Conservation (phyloP, 768 basidiomycete species). For the Suillus ampliporus region DNA sequence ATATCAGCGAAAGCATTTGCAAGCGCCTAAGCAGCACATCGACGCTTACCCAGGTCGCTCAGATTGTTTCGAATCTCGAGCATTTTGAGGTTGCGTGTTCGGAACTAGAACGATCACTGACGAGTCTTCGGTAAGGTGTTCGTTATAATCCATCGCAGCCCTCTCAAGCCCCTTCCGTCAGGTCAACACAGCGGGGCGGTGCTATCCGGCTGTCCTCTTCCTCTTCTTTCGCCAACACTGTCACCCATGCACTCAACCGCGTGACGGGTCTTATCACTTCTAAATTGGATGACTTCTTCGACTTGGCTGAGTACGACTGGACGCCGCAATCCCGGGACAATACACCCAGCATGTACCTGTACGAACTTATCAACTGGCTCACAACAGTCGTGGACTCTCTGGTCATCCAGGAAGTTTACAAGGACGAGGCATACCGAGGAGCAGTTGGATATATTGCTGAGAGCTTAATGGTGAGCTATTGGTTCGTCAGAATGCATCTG, state of each 20-base stretch:
- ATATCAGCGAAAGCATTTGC: constrained; percentile 78
- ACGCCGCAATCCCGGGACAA: constrained; percentile 71
- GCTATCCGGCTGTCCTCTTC: constrained; percentile 71
- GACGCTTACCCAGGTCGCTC: constrained; percentile 89
- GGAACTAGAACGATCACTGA: constrained; percentile 85
- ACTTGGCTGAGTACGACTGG: constrained; percentile 95
- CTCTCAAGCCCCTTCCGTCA: constrained; percentile 34
- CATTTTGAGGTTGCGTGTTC: constrained; percentile 86
- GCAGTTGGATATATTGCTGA: constrained; percentile 89
- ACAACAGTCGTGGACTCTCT: constrained; percentile 94
- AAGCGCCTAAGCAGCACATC: constrained; percentile 75
- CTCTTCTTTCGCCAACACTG: constrained; percentile 69
- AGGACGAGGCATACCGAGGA: constrained; percentile 87
- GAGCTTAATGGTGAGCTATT: constrained; percentile 77
- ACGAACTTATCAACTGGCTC: constrained; percentile 95
- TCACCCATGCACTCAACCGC: constrained; percentile 71
- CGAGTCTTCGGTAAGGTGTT: constrained; percentile 69
- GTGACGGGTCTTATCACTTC: constrained; percentile 85
- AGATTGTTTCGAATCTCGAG: constrained; percentile 91
- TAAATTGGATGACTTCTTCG: constrained; percentile 96
- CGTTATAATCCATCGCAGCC: background rate
- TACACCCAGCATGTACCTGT: constrained; percentile 91
- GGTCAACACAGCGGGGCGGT: constrained; percentile 85
- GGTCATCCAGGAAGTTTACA: constrained; percentile 81
- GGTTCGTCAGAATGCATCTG: background rate